Evolutionary conservation across 2,329 filamentous ascomycete genomes (phyloP).

Genomic region (Didymella lethalis): DNA sequence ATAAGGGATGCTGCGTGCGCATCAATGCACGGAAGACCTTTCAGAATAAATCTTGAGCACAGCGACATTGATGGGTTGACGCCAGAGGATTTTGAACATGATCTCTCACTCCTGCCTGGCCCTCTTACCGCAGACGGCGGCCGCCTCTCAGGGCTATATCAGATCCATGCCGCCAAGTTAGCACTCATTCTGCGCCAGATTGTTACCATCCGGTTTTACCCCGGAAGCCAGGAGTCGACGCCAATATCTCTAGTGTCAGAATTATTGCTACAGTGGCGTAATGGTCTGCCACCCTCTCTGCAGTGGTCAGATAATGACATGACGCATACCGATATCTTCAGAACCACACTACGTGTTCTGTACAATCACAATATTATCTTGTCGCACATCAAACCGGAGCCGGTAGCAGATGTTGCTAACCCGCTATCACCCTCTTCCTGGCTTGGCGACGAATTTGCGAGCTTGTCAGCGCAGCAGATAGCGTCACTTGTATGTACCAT

Average conservation of each 20-base stretch:
- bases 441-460: conserved; percentile 12
- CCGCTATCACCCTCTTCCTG: conserved; percentile 10
- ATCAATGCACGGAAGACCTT: conserved; percentile 17
- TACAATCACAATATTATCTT: conserved; percentile 15
- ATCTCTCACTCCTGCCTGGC: neutral
- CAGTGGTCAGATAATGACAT: conserved; percentile 10
- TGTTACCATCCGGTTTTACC: conserved; percentile 15
- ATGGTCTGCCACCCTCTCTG: neutral
- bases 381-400: conserved; percentile 11
- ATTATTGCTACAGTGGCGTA: conserved; percentile 10
- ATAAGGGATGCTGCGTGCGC: conserved; percentile 13
- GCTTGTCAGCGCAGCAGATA: conserved; percentile 14
- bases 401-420: neutral
- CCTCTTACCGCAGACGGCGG: neutral
- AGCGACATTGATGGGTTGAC: conserved; percentile 15
- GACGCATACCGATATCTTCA: conserved; percentile 5
- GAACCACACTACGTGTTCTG: conserved; percentile 9
- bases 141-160: conserved; percentile 11
- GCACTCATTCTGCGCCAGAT: conserved; percentile 18
- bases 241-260: conserved; percentile 3
- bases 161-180: conserved; percentile 8
- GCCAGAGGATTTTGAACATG: conserved; percentile 5
- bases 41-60: conserved; percentile 17
- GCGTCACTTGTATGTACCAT: conserved; percentile 15
- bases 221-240: neutral